Evolutionary conservation across 768 basidiomycete genomes (phyloP), one percentile per base, ranked within the genome.

Genomic region (Mycena maculata): DNA sequence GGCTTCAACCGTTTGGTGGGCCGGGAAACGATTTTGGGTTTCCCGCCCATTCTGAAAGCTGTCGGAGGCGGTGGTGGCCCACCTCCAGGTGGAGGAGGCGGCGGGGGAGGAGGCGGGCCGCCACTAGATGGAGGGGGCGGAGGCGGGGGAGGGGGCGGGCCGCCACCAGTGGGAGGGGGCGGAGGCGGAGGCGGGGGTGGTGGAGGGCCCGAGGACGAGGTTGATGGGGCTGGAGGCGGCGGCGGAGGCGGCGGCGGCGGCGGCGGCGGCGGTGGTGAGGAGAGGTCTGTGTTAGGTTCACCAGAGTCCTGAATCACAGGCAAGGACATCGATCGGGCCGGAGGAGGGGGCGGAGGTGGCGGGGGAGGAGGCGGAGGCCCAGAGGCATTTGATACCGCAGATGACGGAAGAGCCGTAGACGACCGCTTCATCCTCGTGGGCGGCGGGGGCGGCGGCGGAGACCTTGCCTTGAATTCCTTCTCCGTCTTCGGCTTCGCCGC

Each of bases 1-100:
- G 96, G 93, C 76, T 92, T 91, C 56, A 94, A 76, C 50, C 86
- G 85, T 72, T 88, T 90, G 3, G 76, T 71, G n/a, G 90, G 88
- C 15, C 81, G 82, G 27, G 73, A 70, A 10, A 75, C 67, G n/a
- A n/a, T n/a, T 67, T 80, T 84, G 25, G 72, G 66, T 56, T 76
- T 81, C 41, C 65, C 70, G 38, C 72, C 75, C 31, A 75, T 74
- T 60, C 74, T 77, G 65, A 80, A 81, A 11, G 79, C 76, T 18
- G 79, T 54, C 31, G 71, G 77, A 33, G 71, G 78, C 18, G 66
- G 76, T 11, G 75, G 75, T 13, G 75, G 71, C 16, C 63, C 74
- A 65, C 60, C 66, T 23, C 33, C 56, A 38, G 60, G 54, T 28
- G 66, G 57, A 25, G 73, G 80, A 1, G 84, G 83, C 3, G 82